Base-by-base conservation (phyloP, 345 rosid genomes). In the Bruguiera parviflora region DNA sequence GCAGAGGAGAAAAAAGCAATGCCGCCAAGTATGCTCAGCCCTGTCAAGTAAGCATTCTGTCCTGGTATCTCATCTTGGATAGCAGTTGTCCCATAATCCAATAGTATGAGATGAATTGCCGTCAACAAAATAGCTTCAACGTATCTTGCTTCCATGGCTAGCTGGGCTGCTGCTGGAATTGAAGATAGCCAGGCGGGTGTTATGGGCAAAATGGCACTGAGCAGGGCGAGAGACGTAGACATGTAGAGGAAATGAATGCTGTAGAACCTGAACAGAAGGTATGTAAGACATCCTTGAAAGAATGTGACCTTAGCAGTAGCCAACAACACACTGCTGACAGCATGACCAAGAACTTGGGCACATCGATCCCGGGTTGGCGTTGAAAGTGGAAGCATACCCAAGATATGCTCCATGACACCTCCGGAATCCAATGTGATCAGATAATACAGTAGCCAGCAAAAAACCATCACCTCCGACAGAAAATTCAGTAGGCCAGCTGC, bases 211-310 rank as follows among this genome's bases (percentile, higher is more conserved):
- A 64, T 5, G 31, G 68, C 25, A 31, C 31, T 64, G 8, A 51
- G 22, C n/a, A 64, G 16, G 19, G 68, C 68, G 18, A 64, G 32
- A 5, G 47, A n/a, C 5, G 57, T 64, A 2, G 68, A 64, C 56
- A 64, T 51, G 33, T 64, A 64, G 11, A 64, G 29, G 56, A 64
- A 64, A 29, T 64, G 68, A n/a, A 64, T 64, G 16, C 24, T 2
- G 57, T 49, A 64, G 28, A 64, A 19, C 37, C 68, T 64, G 33
- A 64, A 64, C 56, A 64, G 56, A 43, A 64, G 68, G 10, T 19
- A 64, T 24, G 68, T 64, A 25, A 64, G 68, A 51, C 68, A 64
- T 22, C 68, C 68, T 49, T 64, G 68, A 64, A 64, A 64, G 68
- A 64, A 49, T 64, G 58, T 27, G 24, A 64, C 24, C 68, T 64